These are phyloP conservation scores for Debaryomyces fabryi DNA, from an alignment of 1,139 yeast genomes.

Conservation along the genomic window DNA sequence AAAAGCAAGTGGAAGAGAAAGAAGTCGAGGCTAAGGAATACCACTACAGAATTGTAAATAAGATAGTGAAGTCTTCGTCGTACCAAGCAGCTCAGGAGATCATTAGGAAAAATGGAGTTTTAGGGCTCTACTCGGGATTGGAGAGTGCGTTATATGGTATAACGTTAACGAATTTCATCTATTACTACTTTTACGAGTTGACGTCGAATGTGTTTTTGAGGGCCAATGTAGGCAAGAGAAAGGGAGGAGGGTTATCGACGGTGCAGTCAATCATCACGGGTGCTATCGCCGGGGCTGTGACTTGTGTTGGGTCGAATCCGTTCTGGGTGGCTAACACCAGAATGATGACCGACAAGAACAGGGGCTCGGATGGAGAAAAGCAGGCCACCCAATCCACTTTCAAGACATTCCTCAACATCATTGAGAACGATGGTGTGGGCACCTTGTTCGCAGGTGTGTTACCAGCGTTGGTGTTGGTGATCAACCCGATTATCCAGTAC, in stretches of 20 bases:
- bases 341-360: slow-evolving; percentile 62
- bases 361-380: slow-evolving; percentile 28
- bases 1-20: slow-evolving; percentile 22
- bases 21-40: slow-evolving; percentile 14
- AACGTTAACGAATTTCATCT: slow-evolving; percentile 81
- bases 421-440: slow-evolving; percentile 68
- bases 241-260: slow-evolving; percentile 55
- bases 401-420: slow-evolving; percentile 59
- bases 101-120: slow-evolving; percentile 62
- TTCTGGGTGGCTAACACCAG: slow-evolving; percentile 95
- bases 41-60: slow-evolving; percentile 23
- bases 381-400: slow-evolving; percentile 43
- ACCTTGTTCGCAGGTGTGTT: slow-evolving; percentile 82
- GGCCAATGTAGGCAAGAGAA: slow-evolving; percentile 31
- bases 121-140: slow-evolving; percentile 80
- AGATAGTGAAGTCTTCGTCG: slow-evolving; percentile 27
- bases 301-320: slow-evolving; percentile 87
- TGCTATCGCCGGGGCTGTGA: slow-evolving; percentile 84
- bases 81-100: slow-evolving; percentile 48
- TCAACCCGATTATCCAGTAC: slow-evolving; percentile 90
- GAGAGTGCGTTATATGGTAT: slow-evolving; percentile 89
- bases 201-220: slow-evolving; percentile 58
- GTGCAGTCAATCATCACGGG: slow-evolving; percentile 78
- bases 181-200: slow-evolving; percentile 87
- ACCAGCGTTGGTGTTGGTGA: slow-evolving; percentile 83